Percentiles rank a stretch among this genome's conserved stretches.
phyloP scores from a whole-genome alignment of 1,284 basidiomycete species.

The Schizophyllum commune region DNA sequence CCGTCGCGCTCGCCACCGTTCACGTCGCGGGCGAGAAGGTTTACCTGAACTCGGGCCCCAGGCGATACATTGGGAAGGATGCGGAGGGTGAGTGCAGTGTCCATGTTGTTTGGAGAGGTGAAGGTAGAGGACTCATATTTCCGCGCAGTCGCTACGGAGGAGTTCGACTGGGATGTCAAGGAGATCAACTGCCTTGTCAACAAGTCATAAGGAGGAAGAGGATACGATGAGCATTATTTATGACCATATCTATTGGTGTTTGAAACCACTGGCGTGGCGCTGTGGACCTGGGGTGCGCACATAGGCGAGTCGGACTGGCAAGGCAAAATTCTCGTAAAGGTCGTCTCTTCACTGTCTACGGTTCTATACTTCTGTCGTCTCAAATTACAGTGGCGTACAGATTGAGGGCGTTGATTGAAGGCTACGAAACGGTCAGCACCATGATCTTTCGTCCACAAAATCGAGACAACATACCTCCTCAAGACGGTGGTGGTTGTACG shows the following conservation, averaged over 20 bases:
- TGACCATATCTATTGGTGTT: no score
- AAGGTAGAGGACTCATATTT: no score
- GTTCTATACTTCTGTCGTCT: neutral
- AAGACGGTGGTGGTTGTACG: conserved; percentile 73
- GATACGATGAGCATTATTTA: no score
- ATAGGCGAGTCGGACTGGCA: no score
- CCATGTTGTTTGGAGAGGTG: no score
- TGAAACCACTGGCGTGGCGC: no score
- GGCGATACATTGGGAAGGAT: conserved; percentile 5
- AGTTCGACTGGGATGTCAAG: conserved; percentile 12
- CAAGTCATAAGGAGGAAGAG: neutral
- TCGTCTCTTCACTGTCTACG: neutral
- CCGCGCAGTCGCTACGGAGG: conserved; percentile 8
- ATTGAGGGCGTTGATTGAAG: conserved; percentile 36
- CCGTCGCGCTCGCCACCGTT: conserved; percentile 11
- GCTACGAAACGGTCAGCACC: neutral
- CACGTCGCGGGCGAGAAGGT: conserved; percentile 7
- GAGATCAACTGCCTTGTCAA: conserved; percentile 9
- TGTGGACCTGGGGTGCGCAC: no score
- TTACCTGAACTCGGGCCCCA: conserved; percentile 6
- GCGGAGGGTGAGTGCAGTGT: conserved; percentile 5
- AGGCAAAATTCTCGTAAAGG: no score
- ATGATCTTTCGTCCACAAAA: no score
- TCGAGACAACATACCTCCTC: conserved; percentile 68
- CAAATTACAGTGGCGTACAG: conserved; percentile 44